Evolutionary conservation across 2,329 filamentous ascomycete genomes (phyloP).

Genomic region (Claviceps sp.): DNA sequence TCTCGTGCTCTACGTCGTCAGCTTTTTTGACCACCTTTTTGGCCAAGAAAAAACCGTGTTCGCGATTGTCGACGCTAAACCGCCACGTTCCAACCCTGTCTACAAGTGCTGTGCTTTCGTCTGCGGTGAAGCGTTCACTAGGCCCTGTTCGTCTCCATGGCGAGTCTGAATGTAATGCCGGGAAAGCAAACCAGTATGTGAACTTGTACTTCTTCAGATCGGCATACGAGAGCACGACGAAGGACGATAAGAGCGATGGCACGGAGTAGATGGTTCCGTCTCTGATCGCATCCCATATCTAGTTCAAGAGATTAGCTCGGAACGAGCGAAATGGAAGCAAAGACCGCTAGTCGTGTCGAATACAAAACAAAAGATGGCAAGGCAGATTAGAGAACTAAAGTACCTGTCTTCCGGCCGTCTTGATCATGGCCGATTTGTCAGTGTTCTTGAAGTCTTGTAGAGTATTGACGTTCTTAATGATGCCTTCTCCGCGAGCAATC

Average conservation of each 20-base stretch:
- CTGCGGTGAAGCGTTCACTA: conserved; percentile 41
- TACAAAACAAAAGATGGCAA: background rate
- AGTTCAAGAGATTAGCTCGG: background rate
- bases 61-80: conserved; percentile 65
- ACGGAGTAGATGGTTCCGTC: conserved; percentile 94
- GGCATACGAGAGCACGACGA: conserved; percentile 80
- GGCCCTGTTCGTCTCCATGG: conserved; percentile 55
- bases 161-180: conserved; percentile 79
- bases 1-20: conserved; percentile 28
- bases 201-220: conserved; percentile 97
- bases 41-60: conserved; percentile 92
- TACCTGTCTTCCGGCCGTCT: conserved; percentile 67
- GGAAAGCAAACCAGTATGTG: conserved; percentile 96
- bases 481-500: conserved; percentile 75
- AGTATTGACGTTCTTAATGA: conserved; percentile 93
- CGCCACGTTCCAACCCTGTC: conserved; percentile 80
- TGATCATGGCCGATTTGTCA: conserved; percentile 66
- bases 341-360: background rate
- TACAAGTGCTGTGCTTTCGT: conserved; percentile 67
- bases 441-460: conserved; percentile 81
- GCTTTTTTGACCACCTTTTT: conserved; percentile 73
- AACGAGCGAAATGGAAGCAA: background rate
- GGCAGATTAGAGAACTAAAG: conserved; percentile 2
- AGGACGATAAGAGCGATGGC: conserved; percentile 80
- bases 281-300: conserved; percentile 96